Evolutionary conservation across 345 rosid species (phyloP).

Genomic region (Capsella bursapastoris): DNA sequence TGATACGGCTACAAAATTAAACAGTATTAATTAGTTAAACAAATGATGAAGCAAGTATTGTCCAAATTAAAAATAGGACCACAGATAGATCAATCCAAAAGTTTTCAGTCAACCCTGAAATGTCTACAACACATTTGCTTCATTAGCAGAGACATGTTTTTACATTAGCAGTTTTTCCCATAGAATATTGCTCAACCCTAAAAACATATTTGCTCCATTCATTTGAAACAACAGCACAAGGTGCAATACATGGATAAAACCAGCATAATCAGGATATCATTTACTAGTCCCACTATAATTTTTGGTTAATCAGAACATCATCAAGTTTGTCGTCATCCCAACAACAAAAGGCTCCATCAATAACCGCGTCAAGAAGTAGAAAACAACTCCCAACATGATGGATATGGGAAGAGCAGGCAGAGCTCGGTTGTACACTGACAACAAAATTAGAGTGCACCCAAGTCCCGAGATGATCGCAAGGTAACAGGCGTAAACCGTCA

Average conservation of each 20-base stretch:
- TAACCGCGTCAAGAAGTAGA: conserved; percentile 91
- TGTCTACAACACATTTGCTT: conserved; percentile 2
- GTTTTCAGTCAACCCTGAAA: conserved; percentile 1
- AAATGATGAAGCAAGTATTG: too few species aligned
- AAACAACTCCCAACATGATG: conserved; percentile 76
- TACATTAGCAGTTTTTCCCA: conserved; percentile 9
- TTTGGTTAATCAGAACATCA: conserved; percentile 66
- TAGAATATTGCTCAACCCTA: neutral
- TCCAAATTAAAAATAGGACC: too few species aligned
- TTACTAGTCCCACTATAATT: conserved; percentile 28
- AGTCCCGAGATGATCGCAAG: conserved; percentile 96
- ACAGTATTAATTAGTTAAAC: too few species aligned
- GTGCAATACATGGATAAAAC: conserved; percentile 18
- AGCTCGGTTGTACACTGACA: conserved; percentile 79
- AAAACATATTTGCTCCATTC: conserved; percentile 9
- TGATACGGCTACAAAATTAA: too few species aligned
- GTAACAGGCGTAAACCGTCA: conserved; percentile 97
- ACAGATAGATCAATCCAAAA: neutral
- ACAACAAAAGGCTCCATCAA: conserved; percentile 95
- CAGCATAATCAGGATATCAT: conserved; percentile 22
- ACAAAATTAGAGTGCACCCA: conserved; percentile 94
- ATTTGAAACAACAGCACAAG: conserved; percentile 16
- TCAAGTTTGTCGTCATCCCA: conserved; percentile 71
- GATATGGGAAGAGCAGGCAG: conserved; percentile 98
- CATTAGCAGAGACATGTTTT: neutral